Evolutionary conservation across 106 monocot species (phyloP).

Genomic region (Allium fistulosum): DNA sequence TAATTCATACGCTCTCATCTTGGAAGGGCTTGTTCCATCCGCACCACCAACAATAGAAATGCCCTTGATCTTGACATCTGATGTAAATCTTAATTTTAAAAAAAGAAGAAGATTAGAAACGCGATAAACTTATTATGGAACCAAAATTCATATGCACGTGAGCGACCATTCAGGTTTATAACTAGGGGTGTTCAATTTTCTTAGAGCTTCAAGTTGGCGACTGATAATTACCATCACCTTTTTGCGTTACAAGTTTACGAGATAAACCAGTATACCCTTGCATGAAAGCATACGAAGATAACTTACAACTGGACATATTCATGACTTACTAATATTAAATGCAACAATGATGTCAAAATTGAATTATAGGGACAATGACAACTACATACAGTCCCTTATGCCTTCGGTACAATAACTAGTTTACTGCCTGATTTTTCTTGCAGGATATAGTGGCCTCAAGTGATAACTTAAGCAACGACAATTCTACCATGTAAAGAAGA

Average conservation of each 20-base stretch:
- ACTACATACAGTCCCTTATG: too few relatives aligned
- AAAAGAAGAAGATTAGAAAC: neutral
- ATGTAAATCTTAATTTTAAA: slow-evolving; percentile 59
- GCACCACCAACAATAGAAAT: slow-evolving; percentile 96
- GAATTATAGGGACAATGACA: too few relatives aligned
- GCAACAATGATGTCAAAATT: too few relatives aligned
- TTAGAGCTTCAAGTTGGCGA: neutral
- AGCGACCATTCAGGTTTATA: neutral
- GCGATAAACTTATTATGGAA: neutral
- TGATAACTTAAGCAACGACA: neutral
- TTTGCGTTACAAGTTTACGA: too few relatives aligned
- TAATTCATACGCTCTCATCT: slow-evolving; percentile 82
- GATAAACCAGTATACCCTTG: too few relatives aligned
- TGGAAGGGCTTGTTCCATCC: slow-evolving; percentile 89
- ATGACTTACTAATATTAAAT: too few relatives aligned
- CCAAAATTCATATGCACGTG: neutral
- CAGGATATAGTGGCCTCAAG: neutral
- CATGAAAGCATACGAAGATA: neutral
- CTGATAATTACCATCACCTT: neutral
- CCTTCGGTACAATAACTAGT: too few relatives aligned
- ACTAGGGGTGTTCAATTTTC: neutral
- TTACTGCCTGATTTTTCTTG: neutral
- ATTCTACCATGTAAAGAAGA: neutral
- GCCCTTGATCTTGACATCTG: slow-evolving; percentile 98
- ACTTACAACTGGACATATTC: neutral